A percentile compares a stretch with the other conserved stretches of the same genome.
Evolutionary conservation across 2,329 filamentous ascomycete genomes (phyloP).

Genomic region (Monilinia fructigena): DNA sequence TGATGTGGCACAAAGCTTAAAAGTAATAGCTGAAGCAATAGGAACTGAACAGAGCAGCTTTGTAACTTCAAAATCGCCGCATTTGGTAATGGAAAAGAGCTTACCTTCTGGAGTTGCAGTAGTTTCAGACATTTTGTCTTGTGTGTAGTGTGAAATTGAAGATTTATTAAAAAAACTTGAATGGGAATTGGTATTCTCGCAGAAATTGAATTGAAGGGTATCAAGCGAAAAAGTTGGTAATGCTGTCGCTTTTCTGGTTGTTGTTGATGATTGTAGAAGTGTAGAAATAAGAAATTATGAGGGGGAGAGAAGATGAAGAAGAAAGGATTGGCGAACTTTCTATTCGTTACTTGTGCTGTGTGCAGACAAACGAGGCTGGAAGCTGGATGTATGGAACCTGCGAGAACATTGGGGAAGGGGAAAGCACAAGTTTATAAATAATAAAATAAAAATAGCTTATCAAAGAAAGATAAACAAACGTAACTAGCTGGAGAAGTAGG

Average conservation of each 20-base stretch:
- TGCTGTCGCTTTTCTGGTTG: neutral
- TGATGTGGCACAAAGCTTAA: neutral
- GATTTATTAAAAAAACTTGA: neutral
- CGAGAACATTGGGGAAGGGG: slow-evolving; percentile 22
- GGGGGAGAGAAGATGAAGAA: neutral
- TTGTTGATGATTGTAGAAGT: slow-evolving; percentile 2
- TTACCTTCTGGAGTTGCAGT: slow-evolving; percentile 37
- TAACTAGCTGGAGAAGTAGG: too few species aligned
- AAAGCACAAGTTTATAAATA: too few species aligned
- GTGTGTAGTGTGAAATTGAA: neutral
- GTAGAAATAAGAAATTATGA: neutral
- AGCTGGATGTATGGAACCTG: slow-evolving; percentile 21
- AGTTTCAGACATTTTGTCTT: slow-evolving; percentile 33
- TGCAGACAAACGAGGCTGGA: slow-evolving; percentile 22
- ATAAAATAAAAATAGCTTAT: too few species aligned
- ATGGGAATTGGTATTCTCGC: neutral
- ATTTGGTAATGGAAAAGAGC: slow-evolving; percentile 24
- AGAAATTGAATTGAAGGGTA: slow-evolving; percentile 20
- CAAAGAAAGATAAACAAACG: too few species aligned
- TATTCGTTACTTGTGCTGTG: slow-evolving; percentile 11
- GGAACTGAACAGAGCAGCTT: neutral
- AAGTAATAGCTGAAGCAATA: neutral
- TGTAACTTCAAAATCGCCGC: neutral
- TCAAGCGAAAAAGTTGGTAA: slow-evolving; percentile 24
- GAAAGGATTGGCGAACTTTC: slow-evolving; percentile 22